A percentile compares a stretch with the other conserved stretches of the same genome.
These are phyloP conservation scores for Penicillium vulpinum DNA, from an alignment of 2,329 filamentous ascomycete species.

Conservation along the genomic window DNA sequence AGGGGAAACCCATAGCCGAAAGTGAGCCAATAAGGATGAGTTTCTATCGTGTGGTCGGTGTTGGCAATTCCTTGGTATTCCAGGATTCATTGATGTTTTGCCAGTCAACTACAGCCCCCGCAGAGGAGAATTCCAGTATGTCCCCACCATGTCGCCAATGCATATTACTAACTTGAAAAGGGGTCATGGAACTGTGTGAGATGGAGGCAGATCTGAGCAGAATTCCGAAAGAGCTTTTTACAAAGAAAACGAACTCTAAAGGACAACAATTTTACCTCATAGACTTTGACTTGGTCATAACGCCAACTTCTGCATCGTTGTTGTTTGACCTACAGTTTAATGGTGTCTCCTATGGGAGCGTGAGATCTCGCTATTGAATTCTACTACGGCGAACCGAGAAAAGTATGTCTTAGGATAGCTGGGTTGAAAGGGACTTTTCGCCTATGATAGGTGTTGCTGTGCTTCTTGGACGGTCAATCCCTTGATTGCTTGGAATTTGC, in stretches of 20 bases:
- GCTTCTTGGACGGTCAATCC: neutral
- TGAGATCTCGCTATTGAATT: constrained; percentile 21
- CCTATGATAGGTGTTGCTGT: neutral
- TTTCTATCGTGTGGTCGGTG: neutral
- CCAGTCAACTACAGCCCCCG: neutral
- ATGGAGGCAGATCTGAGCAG: constrained; percentile 21
- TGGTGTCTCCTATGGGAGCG: constrained; percentile 24
- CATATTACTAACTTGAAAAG: constrained; percentile 2
- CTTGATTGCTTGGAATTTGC: neutral
- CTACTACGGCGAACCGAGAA: too few relatives aligned
- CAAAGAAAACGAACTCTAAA: constrained; percentile 14
- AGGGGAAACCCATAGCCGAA: constrained; percentile 22
- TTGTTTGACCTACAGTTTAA: constrained; percentile 29
- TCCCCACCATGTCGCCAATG: neutral
- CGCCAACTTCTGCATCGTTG: constrained; percentile 24
- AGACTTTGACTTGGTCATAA: constrained; percentile 13
- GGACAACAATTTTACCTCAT: constrained; percentile 18
- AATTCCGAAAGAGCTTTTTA: constrained; percentile 23
- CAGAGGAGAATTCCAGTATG: neutral
- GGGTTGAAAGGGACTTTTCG: neutral
- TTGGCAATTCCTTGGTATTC: neutral
- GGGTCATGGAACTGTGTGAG: constrained; percentile 13
- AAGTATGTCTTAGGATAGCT: neutral
- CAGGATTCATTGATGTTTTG: constrained; percentile 6
- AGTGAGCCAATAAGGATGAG: constrained; percentile 13